Evolutionary conservation across 2,329 filamentous ascomycete genomes (phyloP), one percentile per base, ranked within the genome.

Genomic region (Metarhizium sp.): DNA sequence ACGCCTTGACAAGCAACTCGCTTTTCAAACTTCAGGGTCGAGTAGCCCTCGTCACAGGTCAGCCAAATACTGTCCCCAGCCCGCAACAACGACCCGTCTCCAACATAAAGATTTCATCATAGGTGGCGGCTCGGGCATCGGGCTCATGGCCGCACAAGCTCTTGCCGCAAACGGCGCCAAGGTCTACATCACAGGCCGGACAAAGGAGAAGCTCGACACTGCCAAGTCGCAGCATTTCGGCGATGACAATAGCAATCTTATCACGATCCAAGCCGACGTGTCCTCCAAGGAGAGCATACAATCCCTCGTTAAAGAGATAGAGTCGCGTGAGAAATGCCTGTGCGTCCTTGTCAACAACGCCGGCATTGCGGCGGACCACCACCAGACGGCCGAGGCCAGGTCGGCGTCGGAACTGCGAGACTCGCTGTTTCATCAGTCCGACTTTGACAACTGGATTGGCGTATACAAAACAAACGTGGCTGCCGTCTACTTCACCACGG

Each of bases 381-480:
- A 80, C n/a, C 72, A 78, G 16, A 82, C 80, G 54, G 78, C 82
- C 59, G 73, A 74, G 32, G 75, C 76, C 46, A 76, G 78, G 0
- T 75, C 77, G 0, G 63, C 66, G 1, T 75, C 78, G 54, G 77
- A 80, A 51, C 73, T 85, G 57, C 80, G 78, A 58, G 64, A 80
- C 55, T 82, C 84, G 67, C 74, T 88, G 32, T 94, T 91, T 72
- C 81, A 91, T 52, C 76, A 79, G 46, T 77, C 85, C 2, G 81
- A 73, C 0, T 76, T 88, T 55, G 81, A 88, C 38, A 81, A 86
- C 62, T 94, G 88, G 90, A 78, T 78, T n/a, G 71, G 79, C 45
- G 81, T 82, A 0, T 92, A 87, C 74, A 80, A 82, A 57, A 89
- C 87, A 20, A 91, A 95, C 60, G 88, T 92, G 11, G 81, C 88